Evolutionary conservation across 2,329 filamentous ascomycete species (phyloP), one percentile per base, ranked within the genome.

Genomic region (Decorospora gaudefroyi): DNA sequence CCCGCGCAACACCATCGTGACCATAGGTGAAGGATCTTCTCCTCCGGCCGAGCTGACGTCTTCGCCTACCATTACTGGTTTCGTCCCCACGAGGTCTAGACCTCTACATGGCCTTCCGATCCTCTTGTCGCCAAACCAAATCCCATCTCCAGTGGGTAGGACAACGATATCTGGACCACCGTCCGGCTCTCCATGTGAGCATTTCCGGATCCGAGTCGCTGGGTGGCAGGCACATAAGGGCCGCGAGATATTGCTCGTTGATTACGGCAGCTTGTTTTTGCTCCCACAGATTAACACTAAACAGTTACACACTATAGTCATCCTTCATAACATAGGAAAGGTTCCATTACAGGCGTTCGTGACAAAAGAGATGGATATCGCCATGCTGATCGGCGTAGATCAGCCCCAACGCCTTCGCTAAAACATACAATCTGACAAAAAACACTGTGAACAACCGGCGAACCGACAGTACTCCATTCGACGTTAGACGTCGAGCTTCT

Each of bases 321-420:
- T 16, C 21, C 7, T 21, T 32, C 18, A 10, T 37, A 23, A 19
- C 27, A 40, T 16, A 34, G 21, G 21, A 42, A 35, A 35, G 27
- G 26, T 28, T 31, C 22, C 27, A 16, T 44, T 33, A 25, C 25
- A 18, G 38, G 31, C 37, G 31, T 35, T 42, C 46, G 27, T 39
- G 23, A 57, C 53, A 54, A 45, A 54, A 33, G 47, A 54, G 32
- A 56, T 28, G 32, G 29, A n/a, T 43, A 30, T 25, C 18, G 33
- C 28, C 41, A 27, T 46, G 17, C 31, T 34, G n/a, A 13, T 28
- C 35, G 35, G 31, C 36, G 28, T 27, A 16, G 16, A 15, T 36
- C 19, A 40, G 31, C 32, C 45, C 47, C 23, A 55, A 54, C 53
- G 43, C 53, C 53, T 49, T 49, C 53, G 53, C 53, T 57, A 50